phyloP scores from a whole-genome alignment of 83 land plant species.

The Picea abies region DNA sequence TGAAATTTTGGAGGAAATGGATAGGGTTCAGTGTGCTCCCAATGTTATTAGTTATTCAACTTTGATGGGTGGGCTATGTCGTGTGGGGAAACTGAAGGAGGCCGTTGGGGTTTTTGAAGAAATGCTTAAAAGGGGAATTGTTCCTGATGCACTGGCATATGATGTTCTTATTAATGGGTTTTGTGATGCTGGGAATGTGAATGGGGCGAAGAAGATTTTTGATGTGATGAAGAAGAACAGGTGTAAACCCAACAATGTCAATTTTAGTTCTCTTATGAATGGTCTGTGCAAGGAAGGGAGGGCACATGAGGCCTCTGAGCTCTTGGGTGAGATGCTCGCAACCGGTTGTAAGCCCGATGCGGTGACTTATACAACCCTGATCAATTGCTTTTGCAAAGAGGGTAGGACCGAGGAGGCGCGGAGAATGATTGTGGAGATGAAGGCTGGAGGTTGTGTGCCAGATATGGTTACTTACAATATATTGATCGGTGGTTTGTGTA shows the following conservation, averaged over 20 bases:
- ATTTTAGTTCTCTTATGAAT: conserved; percentile 49
- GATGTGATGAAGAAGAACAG: conserved; percentile 65
- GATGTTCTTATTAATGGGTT: conserved; percentile 60
- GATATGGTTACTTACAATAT: conserved; percentile 54
- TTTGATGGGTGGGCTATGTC: conserved; percentile 55
- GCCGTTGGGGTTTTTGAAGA: conserved; percentile 60
- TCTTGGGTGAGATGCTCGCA: conserved; percentile 56
- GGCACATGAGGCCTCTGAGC: conserved; percentile 49
- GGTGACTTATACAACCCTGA: conserved; percentile 50
- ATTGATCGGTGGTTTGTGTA: conserved; percentile 58
- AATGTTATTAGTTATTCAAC: conserved; percentile 67
- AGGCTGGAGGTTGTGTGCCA: conserved; percentile 37
- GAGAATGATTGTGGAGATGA: conserved; percentile 57
- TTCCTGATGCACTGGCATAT: conserved; percentile 55
- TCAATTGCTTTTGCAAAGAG: conserved; percentile 42
- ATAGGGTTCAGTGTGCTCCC: conserved; percentile 17
- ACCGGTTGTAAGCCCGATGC: conserved; percentile 40
- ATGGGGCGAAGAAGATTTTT: conserved; percentile 49
- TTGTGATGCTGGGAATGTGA: conserved; percentile 48
- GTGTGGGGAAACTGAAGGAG: conserved; percentile 38
- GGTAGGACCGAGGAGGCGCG: conserved; percentile 49
- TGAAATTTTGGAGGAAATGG: conserved; percentile 50
- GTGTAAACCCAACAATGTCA: conserved; percentile 55
- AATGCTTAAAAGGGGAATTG: conserved; percentile 50
- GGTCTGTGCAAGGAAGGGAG: conserved; percentile 65